Base-by-base conservation (phyloP, 805 yeast species). In the Ogataea neopini region DNA sequence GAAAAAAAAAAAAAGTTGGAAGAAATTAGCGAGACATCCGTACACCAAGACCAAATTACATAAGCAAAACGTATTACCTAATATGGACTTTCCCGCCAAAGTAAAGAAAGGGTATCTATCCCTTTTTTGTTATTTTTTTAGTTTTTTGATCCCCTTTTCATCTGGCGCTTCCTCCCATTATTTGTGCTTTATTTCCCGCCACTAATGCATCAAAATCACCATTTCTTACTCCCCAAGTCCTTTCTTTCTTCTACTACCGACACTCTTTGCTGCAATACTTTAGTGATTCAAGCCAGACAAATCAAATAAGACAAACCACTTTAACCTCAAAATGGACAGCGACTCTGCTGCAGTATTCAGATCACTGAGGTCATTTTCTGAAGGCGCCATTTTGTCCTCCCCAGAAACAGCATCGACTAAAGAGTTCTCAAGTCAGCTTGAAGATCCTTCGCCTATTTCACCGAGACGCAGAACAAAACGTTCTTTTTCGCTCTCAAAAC, bases 401-500 rank as follows among this genome's bases (percentile, higher is more conserved):
- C 45, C 48, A 14, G 32, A n/a, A n/a, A 39, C 35, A 6, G 44
- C 33, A 6, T 38, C 41, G 10, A 22, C 33, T 9, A 20, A 41
- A 26, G 44, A 28, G 14, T 35, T 28, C 25, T 14, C 47, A 14
- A 6, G 19, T 17, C 20, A 13, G 32, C 17, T 30, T 11, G 44
- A 47, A 14, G 33, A 29, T n/a, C n/a, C 25, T 20, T 18, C 37
- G 23, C 23, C 40, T 15, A 8, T 18, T 26, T 26, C 34, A 6
- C 10, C 42, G 18, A 6, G 33, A 17, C 34, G 43, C 15, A 39
- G 19, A 14, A 25, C 34, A 15, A 52, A 23, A 33, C 43, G 51
- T 15, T 25, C 49, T 3, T 49, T 53, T 26, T 48, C 52, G 11
- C 20, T 51, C 17, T 49, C 51, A 11, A 47, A 40, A 28, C 38